Conservation (phyloP, 1,284 basidiomycete species). For the Coriolopsis trogii region DNA sequence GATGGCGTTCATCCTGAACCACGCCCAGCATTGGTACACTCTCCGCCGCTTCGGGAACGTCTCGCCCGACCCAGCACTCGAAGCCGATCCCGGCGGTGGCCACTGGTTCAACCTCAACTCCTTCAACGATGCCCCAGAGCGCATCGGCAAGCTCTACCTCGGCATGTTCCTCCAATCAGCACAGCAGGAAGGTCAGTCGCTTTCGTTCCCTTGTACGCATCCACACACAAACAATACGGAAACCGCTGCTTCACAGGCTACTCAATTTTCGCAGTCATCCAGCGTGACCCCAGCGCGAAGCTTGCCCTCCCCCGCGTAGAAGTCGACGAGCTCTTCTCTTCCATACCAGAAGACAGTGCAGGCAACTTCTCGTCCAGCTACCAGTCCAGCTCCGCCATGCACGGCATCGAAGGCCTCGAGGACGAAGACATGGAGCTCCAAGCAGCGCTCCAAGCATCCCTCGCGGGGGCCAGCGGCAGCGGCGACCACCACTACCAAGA, state of each 20-base stretch:
- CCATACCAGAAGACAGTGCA: conserved; percentile 54
- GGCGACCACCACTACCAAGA: conserved; percentile 12
- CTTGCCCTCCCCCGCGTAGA: conserved; percentile 62
- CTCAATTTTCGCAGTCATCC: conserved; percentile 83
- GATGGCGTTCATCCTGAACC: conserved; percentile 88
- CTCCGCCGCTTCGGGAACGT: conserved; percentile 79
- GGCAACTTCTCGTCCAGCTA: conserved; percentile 19
- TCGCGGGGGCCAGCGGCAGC: no score
- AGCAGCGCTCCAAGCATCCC: conserved; percentile 80
- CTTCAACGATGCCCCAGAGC: conserved; percentile 70
- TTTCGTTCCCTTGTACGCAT: background rate
- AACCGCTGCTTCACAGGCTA: conserved; percentile 59
- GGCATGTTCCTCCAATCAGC: conserved; percentile 88
- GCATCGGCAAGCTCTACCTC: conserved; percentile 84
- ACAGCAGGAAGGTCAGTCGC: conserved; percentile 70
- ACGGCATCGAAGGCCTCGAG: conserved; percentile 52
- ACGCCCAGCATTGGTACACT: conserved; percentile 88
- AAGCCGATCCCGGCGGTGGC: conserved; percentile 52
- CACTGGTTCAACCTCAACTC: conserved; percentile 96
- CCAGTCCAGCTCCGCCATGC: conserved; percentile 6
- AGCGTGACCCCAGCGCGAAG: conserved; percentile 47
- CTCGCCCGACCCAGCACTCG: conserved; percentile 36
- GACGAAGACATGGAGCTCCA: conserved; percentile 90
- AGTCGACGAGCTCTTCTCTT: conserved; percentile 66
- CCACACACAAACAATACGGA: background rate